A percentile compares a stretch with the other conserved stretches of the same genome.
phyloP scores from a whole-genome alignment of 148 eudicot species.

The Selenicereus undatus region DNA sequence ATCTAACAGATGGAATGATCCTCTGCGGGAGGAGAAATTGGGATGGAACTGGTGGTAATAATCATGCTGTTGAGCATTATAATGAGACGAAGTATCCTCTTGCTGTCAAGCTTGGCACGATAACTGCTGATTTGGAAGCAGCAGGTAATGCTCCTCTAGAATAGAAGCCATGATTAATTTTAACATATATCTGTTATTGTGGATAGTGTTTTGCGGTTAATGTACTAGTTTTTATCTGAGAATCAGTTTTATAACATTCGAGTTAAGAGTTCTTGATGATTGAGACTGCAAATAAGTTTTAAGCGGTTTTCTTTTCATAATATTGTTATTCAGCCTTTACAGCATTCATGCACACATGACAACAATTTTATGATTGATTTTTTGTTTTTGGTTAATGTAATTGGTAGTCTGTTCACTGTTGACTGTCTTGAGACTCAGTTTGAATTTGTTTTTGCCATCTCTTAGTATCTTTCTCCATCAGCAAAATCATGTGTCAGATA shows the following conservation, averaged over 20 bases:
- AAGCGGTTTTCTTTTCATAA: not conserved
- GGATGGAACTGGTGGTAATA: constrained; percentile 97
- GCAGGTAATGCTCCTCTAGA: constrained; percentile 62
- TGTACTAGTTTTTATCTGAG: not conserved
- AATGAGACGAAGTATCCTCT: constrained; percentile 68
- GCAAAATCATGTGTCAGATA: not conserved
- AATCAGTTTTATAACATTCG: not conserved
- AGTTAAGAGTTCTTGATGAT: not conserved
- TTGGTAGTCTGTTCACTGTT: not conserved
- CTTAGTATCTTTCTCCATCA: not conserved
- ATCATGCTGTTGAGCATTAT: constrained; percentile 90
- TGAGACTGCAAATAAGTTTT: not conserved
- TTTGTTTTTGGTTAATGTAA: not conserved
- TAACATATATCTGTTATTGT: not conserved
- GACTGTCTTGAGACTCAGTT: too few species aligned
- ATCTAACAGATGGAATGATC: constrained; percentile 86
- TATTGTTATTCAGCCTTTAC: not conserved
- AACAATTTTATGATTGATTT: not conserved
- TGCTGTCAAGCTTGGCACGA: constrained; percentile 95
- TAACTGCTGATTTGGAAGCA: constrained; percentile 82
- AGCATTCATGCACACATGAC: not conserved
- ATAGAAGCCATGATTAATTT: not conserved
- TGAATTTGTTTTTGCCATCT: not conserved
- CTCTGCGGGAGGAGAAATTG: constrained; percentile 93
- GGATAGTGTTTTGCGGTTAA: not conserved